Conservation (phyloP, 805 yeast species). For the Barnettozyma siamensis region DNA sequence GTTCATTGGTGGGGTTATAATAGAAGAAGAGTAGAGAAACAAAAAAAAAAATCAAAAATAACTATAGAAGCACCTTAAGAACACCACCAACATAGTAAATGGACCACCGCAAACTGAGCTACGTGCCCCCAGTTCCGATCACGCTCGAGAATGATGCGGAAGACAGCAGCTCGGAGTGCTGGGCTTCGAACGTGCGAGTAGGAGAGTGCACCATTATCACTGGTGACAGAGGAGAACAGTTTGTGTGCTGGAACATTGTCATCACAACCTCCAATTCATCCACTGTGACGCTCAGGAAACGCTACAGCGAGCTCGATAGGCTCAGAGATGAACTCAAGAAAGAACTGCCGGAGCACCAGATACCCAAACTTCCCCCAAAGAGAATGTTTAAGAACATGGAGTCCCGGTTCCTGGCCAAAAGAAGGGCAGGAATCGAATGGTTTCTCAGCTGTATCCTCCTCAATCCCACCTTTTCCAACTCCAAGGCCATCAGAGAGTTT, state of each 20-base stretch:
- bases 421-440: conserved; percentile 40
- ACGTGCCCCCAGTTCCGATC: conserved; percentile 37
- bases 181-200: conserved; percentile 36
- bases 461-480: conserved; percentile 33
- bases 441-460: conserved; percentile 39
- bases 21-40: background rate
- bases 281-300: conserved; percentile 40
- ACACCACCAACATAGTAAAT: background rate
- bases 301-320: conserved; percentile 59
- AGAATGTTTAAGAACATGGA: conserved; percentile 24
- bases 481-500: conserved; percentile 29
- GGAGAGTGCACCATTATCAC: conserved; percentile 34
- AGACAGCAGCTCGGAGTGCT: conserved; percentile 21
- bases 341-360: conserved; percentile 31
- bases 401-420: conserved; percentile 29
- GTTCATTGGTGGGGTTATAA: conserved; percentile 34
- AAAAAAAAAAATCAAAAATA: background rate
- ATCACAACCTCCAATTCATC: conserved; percentile 31
- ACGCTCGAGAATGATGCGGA: conserved; percentile 29
- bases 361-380: conserved; percentile 44
- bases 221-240: conserved; percentile 33
- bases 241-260: conserved; percentile 37
- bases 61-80: too few relatives aligned
- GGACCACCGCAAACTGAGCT: conserved; percentile 11
- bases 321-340: conserved; percentile 36